Percentiles rank a stretch among this genome's conserved stretches.
phyloP scores from a whole-genome alignment of 495 filamentous ascomycete species.

The Amorphotheca resinae region DNA sequence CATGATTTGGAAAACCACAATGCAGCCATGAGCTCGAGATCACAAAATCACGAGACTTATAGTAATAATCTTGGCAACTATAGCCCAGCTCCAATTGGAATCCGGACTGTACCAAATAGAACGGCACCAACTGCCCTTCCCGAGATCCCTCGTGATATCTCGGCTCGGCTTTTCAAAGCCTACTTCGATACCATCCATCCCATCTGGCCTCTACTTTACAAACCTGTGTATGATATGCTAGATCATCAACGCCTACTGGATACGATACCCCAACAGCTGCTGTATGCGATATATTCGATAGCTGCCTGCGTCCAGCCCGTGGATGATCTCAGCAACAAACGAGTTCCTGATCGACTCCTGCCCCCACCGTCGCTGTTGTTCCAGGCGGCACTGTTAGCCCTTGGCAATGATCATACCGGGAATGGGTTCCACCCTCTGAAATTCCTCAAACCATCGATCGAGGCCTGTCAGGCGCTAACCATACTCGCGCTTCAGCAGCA shows the following conservation, averaged over 20 bases:
- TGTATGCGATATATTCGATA: slow-evolving; percentile 17
- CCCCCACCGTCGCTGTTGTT: neutral
- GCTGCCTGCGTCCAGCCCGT: slow-evolving; percentile 10
- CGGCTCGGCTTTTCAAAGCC: slow-evolving; percentile 10
- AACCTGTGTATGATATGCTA: slow-evolving; percentile 16
- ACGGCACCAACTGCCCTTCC: neutral
- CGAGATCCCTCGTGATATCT: slow-evolving; percentile 4
- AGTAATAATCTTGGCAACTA: neutral
- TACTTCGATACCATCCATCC: slow-evolving; percentile 20
- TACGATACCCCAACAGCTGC: slow-evolving; percentile 8
- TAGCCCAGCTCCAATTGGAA: neutral
- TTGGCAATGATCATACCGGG: neutral
- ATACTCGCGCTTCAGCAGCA: slow-evolving; percentile 19
- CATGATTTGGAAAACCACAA: neutral
- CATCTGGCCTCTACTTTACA: slow-evolving; percentile 19
- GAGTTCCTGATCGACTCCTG: neutral
- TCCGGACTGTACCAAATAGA: neutral
- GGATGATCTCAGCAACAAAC: neutral
- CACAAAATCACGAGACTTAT: neutral
- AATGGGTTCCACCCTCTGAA: neutral
- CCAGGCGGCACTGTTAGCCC: neutral
- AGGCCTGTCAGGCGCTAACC: slow-evolving; percentile 14
- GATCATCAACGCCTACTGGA: slow-evolving; percentile 10
- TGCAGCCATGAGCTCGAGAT: neutral
- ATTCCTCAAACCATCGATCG: slow-evolving; percentile 12